phyloP scores from a whole-genome alignment of 345 rosid genomes.

The Brassica nigra region DNA sequence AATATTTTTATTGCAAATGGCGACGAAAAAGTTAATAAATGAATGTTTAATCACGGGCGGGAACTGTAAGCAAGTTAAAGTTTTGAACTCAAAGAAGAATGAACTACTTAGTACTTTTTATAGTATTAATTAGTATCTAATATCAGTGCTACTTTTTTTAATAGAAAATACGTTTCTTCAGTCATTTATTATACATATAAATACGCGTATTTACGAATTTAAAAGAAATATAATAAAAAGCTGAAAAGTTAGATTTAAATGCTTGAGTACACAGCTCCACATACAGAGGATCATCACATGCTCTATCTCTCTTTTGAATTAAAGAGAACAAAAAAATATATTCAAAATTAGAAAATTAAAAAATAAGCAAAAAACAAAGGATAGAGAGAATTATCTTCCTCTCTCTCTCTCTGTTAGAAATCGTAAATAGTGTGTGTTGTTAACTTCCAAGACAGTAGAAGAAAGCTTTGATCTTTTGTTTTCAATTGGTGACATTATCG shows the following conservation, averaged over 20 bases:
- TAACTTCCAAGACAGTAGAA: constrained; percentile 8
- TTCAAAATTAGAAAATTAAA: constrained; percentile 9
- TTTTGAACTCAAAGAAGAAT: constrained; percentile 10
- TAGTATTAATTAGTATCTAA: neutral
- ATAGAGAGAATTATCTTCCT: constrained; percentile 6
- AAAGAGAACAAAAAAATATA: constrained; percentile 13
- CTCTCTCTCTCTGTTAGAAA: constrained; percentile 20
- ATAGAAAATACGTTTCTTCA: neutral
- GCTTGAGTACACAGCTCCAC: constrained; percentile 40
- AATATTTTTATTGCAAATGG: neutral
- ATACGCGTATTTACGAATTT: neutral
- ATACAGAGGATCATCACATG: constrained; percentile 40
- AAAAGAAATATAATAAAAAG: constrained; percentile 1
- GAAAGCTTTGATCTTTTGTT: constrained; percentile 18
- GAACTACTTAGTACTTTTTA: neutral
- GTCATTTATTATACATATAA: neutral
- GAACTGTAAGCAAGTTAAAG: constrained; percentile 8
- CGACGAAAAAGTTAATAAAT: constrained; percentile 3
- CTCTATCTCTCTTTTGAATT: constrained; percentile 28
- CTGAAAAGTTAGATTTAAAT: constrained; percentile 35
- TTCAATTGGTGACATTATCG: constrained; percentile 22
- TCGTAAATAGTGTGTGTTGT: constrained; percentile 26
- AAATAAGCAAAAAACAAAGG: constrained; percentile 18
- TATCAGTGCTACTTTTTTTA: neutral
- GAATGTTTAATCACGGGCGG: constrained; percentile 11